Conservation (phyloP, 78 protist genomes). For the Dictyostelium intermedium region DNA sequence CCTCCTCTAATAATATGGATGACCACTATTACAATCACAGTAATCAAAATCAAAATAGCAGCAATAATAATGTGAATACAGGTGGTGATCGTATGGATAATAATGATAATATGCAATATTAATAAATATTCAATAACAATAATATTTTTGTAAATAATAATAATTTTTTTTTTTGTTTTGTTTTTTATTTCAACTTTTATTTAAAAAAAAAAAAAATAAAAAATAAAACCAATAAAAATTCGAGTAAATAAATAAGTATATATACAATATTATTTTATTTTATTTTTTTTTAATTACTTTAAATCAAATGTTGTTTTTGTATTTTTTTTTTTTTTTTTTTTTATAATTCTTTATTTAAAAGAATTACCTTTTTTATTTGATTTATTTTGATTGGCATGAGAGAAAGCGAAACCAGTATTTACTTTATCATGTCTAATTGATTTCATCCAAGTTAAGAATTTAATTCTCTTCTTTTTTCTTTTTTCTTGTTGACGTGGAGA, state of each 20-base stretch:
- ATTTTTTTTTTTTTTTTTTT: too few species aligned
- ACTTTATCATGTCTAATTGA: constrained; percentile 11
- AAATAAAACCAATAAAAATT: too few species aligned
- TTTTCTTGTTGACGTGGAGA: not conserved
- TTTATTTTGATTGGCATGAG: constrained; percentile 45
- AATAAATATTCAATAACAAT: too few species aligned
- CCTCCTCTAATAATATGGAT: not conserved
- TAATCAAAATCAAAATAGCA: too few species aligned
- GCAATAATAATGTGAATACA: not conserved
- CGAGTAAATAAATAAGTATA: not conserved
- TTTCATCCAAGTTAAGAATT: constrained; percentile 63
- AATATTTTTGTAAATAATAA: not conserved
- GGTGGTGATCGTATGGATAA: not conserved
- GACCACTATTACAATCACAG: not conserved
- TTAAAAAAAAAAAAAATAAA: too few species aligned
- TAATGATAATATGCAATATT: not conserved
- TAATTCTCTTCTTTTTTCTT: constrained; percentile 16
- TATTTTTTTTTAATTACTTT: too few species aligned
- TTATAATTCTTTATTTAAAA: not conserved
- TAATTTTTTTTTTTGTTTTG: too few species aligned
- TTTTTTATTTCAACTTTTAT: too few species aligned
- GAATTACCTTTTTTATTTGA: constrained; percentile 15
- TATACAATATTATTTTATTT: not conserved
- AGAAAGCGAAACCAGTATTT: constrained; percentile 60
- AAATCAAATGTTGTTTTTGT: too few species aligned